A percentile compares a stretch with the other conserved stretches of the same genome.
phyloP scores from a whole-genome alignment of 2,329 filamentous ascomycete genomes.

The Emergomyces pasteurianus region DNA sequence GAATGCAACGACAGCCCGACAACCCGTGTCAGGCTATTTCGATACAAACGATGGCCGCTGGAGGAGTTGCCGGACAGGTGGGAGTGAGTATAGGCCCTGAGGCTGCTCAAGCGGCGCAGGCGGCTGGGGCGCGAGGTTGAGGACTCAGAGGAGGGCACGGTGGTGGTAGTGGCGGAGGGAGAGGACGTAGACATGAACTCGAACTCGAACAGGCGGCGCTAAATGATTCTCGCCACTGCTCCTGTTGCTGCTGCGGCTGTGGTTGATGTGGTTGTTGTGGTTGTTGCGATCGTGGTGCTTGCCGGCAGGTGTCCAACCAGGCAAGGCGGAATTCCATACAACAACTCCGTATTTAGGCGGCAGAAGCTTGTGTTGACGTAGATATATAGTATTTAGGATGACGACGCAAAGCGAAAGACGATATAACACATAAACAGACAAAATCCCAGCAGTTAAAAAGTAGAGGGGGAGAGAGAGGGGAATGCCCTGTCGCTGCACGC shows the following conservation, averaged over 20 bases:
- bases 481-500: too few relatives aligned
- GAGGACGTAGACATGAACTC: constrained; percentile 1
- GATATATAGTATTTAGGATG: not conserved
- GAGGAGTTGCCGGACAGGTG: constrained; percentile 16
- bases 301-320: not conserved
- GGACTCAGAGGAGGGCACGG: not conserved
- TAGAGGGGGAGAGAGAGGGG: too few relatives aligned
- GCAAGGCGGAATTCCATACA: not conserved
- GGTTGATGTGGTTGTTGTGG: not conserved
- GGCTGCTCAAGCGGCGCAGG: constrained; percentile 30
- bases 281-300: not conserved
- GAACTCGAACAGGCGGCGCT: not conserved
- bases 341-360: too few relatives aligned
- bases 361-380: too few relatives aligned
- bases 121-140: constrained; percentile 20
- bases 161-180: not conserved
- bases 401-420: not conserved
- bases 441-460: not conserved
- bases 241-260: not conserved
- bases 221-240: not conserved
- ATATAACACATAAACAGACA: too few relatives aligned
- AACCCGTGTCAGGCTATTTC: constrained; percentile 26
- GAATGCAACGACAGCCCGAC: constrained; percentile 23
- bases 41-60: constrained; percentile 19
- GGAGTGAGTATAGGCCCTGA: constrained; percentile 28